phyloP scores from a whole-genome alignment of 2,329 filamentous ascomycete genomes.

The Eutypella sp. region DNA sequence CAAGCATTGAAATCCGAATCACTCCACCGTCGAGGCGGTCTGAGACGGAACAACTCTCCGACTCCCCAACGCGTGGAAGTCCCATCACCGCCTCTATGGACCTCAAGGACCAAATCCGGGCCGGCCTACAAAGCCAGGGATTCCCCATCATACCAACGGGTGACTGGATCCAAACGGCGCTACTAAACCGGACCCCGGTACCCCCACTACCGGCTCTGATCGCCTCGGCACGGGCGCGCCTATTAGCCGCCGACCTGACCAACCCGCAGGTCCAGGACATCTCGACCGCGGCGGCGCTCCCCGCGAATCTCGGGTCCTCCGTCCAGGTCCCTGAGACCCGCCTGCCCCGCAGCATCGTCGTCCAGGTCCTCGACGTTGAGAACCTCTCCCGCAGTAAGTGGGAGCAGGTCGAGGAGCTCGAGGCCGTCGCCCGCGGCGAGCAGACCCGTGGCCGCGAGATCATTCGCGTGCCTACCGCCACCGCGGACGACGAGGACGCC shows the following conservation, averaged over 20 bases:
- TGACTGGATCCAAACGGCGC: slow-evolving; percentile 60
- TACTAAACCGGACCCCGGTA: slow-evolving; percentile 48
- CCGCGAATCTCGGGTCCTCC: slow-evolving; percentile 49
- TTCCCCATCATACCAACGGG: slow-evolving; percentile 47
- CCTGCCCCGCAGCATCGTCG: slow-evolving; percentile 59
- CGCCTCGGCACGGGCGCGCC: slow-evolving; percentile 74
- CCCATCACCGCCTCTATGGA: slow-evolving; percentile 20
- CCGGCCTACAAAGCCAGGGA: slow-evolving; percentile 46
- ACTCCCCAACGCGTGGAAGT: background rate
- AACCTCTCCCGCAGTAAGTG: slow-evolving; percentile 76
- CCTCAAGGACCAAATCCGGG: slow-evolving; percentile 44
- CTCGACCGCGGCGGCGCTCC: slow-evolving; percentile 39
- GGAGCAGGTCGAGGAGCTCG: slow-evolving; percentile 81
- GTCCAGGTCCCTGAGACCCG: slow-evolving; percentile 46
- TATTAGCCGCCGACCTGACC: slow-evolving; percentile 75
- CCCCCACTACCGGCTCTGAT: slow-evolving; percentile 66
- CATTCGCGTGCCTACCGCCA: slow-evolving; percentile 55
- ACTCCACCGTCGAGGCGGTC: too few relatives aligned
- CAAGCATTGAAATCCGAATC: too few relatives aligned
- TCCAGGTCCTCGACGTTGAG: slow-evolving; percentile 83
- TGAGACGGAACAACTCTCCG: too few relatives aligned
- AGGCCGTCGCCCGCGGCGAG: slow-evolving; percentile 68
- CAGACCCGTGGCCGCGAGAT: slow-evolving; percentile 73
- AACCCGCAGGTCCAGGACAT: slow-evolving; percentile 47
- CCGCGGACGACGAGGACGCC: slow-evolving; percentile 44